Evolutionary conservation across 176 grass and related monocot species (phyloP), one percentile per base, ranked within the genome.

Genomic region (Zizania latifolia): DNA sequence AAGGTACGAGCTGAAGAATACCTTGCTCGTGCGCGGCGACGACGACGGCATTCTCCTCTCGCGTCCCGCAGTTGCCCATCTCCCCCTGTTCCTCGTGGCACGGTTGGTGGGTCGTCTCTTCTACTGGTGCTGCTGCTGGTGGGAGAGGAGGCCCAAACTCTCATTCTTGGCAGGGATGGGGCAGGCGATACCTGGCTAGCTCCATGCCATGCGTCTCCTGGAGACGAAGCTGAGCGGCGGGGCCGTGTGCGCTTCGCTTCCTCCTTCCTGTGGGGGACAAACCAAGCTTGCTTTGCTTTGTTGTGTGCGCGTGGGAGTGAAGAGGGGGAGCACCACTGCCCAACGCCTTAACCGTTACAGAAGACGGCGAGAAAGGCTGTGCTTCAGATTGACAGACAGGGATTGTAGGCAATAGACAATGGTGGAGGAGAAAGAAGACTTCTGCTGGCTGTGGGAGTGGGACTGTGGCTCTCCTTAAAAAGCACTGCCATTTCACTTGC

Each of bases 1-100:
- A 53, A 56, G 16, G 33, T 6, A 39, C n/a, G 12, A 38, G 75
- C 13, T 38, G 46, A 62, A 54, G 57, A 64, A 77, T 7, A 96
- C 93, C 86, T 92, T 96, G 89, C 68, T 90, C 83, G 35, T 97
- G 94, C 70, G 94, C 90, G 9, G 90, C 44, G 65, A 93, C 90
- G 65, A 93, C 90, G 81, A 97, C 94, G 73, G 94, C 94, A 87
- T 97, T 93, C 90, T 97, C 94, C 85, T 93, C 94, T 34, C 90
- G 66, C 37, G 94, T 92, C 69, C 94, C 94, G 62, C 94, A 97
- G 71, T 97, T 97, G 48, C 93, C 93, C 93, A 96, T 96, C 86
- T 70, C 78, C 70, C 26, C 22, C 68, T 70, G 13, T 4, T 26
- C 21, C 63, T 67, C 7, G 72, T 3, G 72, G 72, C 28, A 58